Percentiles rank a stretch among this genome's conserved stretches.
Conservation (phyloP, 495 filamentous ascomycete genomes). For the Daldinia vernicosa region DNA sequence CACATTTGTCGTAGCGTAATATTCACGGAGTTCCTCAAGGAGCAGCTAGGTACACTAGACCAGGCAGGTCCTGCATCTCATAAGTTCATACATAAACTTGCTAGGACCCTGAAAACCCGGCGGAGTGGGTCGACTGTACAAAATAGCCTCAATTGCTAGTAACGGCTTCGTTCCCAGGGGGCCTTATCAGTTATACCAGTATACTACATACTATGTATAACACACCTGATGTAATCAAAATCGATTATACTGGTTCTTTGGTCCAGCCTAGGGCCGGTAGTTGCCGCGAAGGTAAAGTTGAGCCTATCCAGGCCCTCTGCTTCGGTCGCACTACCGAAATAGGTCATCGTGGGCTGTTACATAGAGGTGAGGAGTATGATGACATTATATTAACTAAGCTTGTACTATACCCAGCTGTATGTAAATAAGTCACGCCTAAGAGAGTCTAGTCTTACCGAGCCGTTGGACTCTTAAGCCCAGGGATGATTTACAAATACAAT, state of each 20-base stretch:
- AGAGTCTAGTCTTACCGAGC: slow-evolving; percentile 23
- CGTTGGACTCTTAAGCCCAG: not conserved
- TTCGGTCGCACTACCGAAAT: slow-evolving; percentile 24
- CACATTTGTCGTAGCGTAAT: slow-evolving; percentile 32
- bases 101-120: slow-evolving; percentile 40
- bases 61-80: slow-evolving; percentile 23
- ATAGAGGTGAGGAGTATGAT: slow-evolving; percentile 20
- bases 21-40: slow-evolving; percentile 31
- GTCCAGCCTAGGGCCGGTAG: slow-evolving; percentile 20
- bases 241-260: slow-evolving; percentile 20
- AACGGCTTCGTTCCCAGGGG: slow-evolving; percentile 18
- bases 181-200: slow-evolving; percentile 12
- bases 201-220: slow-evolving; percentile 6
- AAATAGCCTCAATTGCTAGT: slow-evolving; percentile 41
- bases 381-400: slow-evolving; percentile 28
- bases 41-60: slow-evolving; percentile 25
- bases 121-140: slow-evolving; percentile 33
- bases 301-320: not conserved
- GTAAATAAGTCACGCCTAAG: slow-evolving; percentile 13
- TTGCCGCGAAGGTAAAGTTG: slow-evolving; percentile 22
- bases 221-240: slow-evolving; percentile 33
- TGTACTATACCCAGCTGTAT: slow-evolving; percentile 15
- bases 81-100: slow-evolving; percentile 19
- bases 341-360: slow-evolving; percentile 24
- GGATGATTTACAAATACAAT: not conserved